phyloP scores from a whole-genome alignment of 805 yeast genomes.

The Sungouiella thailandica region DNA sequence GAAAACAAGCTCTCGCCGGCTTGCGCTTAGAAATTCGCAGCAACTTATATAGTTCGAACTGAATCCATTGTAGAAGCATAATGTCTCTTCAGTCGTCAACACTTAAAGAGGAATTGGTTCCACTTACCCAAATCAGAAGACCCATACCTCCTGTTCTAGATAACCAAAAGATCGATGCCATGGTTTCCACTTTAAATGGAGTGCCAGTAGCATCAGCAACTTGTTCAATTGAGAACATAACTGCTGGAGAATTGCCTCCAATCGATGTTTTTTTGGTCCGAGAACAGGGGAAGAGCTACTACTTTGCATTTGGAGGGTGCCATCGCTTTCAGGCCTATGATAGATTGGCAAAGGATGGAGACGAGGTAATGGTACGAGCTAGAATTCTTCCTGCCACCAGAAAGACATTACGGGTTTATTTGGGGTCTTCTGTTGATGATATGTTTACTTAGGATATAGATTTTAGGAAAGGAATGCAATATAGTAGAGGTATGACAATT shows the following conservation, averaged over 20 bases:
- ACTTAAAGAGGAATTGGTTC: constrained; percentile 53
- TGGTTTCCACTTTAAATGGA: constrained; percentile 69
- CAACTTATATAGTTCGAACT: not conserved
- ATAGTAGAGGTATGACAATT: no score
- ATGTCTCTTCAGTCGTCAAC: constrained; percentile 71
- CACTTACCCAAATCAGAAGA: constrained; percentile 62
- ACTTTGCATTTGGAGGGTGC: constrained; percentile 88
- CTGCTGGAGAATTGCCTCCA: constrained; percentile 71
- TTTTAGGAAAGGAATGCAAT: no score
- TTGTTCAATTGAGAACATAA: constrained; percentile 45
- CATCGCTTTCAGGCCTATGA: constrained; percentile 88
- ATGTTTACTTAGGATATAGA: constrained; percentile 32
- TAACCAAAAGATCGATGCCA: constrained; percentile 65
- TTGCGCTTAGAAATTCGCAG: constrained; percentile 2
- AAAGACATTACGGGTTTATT: constrained; percentile 58
- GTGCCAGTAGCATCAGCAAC: constrained; percentile 60
- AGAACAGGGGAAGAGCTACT: constrained; percentile 55
- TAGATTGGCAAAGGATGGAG: constrained; percentile 27
- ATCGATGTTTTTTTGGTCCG: constrained; percentile 70
- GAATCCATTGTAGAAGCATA: not conserved
- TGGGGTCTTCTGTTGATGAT: constrained; percentile 63
- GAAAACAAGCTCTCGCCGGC: no score
- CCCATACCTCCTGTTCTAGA: constrained; percentile 88
- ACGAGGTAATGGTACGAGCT: constrained; percentile 53
- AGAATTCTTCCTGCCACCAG: constrained; percentile 73